These are phyloP conservation scores for Nicotiana undulata DNA, from an alignment of 257 asterid species.

Conservation along the genomic window DNA sequence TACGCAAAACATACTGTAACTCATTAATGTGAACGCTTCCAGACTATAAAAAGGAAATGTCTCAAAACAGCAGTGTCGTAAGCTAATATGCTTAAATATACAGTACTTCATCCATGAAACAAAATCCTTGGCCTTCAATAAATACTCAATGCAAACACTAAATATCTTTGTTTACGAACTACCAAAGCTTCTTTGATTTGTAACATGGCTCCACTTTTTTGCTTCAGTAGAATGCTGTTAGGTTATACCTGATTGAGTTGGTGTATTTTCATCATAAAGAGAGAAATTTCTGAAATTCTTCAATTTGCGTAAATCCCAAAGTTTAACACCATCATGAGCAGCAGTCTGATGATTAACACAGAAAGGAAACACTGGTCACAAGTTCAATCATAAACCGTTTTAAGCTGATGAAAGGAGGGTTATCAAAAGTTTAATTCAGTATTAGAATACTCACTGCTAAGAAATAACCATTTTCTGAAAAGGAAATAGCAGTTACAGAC, in stretches of 20 bases:
- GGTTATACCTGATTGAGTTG: constrained; percentile 72
- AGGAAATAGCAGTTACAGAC: constrained; percentile 80
- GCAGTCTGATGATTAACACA: constrained; percentile 64
- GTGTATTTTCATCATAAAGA: constrained; percentile 78
- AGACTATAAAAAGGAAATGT: not conserved
- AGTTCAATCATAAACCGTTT: not conserved
- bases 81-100: not conserved
- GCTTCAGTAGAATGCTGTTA: not conserved
- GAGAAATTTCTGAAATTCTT: constrained; percentile 68
- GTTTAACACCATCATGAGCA: constrained; percentile 97
- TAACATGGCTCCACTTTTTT: not conserved
- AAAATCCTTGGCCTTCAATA: not conserved
- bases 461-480: constrained; percentile 98
- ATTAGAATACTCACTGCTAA: constrained; percentile 61
- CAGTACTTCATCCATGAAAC: not conserved
- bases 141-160: not conserved
- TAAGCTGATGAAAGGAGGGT: not conserved
- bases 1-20: not conserved
- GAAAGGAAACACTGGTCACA: not conserved
- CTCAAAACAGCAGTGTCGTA: not conserved
- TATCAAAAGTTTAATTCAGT: not conserved
- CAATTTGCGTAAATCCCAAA: constrained; percentile 95
- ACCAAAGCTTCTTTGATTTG: not conserved
- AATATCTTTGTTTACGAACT: not conserved
- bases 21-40: not conserved